Evolutionary conservation across 2,329 filamentous ascomycete species (phyloP).

Genomic region (Cordyceps javanica): DNA sequence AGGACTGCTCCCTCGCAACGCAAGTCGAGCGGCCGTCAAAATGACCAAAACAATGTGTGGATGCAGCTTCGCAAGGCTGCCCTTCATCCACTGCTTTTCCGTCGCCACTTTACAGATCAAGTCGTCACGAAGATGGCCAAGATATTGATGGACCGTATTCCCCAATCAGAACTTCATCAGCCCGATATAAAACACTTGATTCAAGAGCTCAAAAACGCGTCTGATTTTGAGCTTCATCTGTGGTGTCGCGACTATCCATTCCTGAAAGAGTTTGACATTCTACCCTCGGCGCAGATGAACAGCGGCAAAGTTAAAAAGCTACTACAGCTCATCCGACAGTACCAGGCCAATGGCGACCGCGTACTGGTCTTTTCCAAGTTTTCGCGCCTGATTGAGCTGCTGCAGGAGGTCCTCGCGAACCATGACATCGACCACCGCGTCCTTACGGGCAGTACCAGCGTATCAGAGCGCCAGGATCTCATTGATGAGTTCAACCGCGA

Average conservation of each 20-base stretch:
- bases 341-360: constrained; percentile 75
- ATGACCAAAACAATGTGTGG: constrained; percentile 64
- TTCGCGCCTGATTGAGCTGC: constrained; percentile 82
- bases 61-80: constrained; percentile 91
- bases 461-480: constrained; percentile 76
- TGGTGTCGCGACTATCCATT: constrained; percentile 58
- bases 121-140: constrained; percentile 71
- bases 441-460: constrained; percentile 79
- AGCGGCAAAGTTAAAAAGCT: constrained; percentile 83
- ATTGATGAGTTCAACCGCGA: constrained; percentile 82
- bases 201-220: constrained; percentile 50
- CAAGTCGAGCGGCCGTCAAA: constrained; percentile 43
- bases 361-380: constrained; percentile 92
- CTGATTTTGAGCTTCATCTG: constrained; percentile 59
- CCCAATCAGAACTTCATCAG: constrained; percentile 47
- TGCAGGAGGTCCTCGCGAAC: constrained; percentile 73
- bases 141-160: constrained; percentile 65
- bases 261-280: constrained; percentile 47
- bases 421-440: constrained; percentile 71
- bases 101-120: constrained; percentile 70
- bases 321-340: constrained; percentile 64
- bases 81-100: constrained; percentile 84
- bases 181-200: constrained; percentile 46
- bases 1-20: constrained; percentile 51
- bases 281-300: constrained; percentile 47